Percentiles rank a stretch among this genome's conserved stretches.
Evolutionary conservation across 2,329 filamentous ascomycete species (phyloP).

Genomic region (Dactylellina leptospora): DNA sequence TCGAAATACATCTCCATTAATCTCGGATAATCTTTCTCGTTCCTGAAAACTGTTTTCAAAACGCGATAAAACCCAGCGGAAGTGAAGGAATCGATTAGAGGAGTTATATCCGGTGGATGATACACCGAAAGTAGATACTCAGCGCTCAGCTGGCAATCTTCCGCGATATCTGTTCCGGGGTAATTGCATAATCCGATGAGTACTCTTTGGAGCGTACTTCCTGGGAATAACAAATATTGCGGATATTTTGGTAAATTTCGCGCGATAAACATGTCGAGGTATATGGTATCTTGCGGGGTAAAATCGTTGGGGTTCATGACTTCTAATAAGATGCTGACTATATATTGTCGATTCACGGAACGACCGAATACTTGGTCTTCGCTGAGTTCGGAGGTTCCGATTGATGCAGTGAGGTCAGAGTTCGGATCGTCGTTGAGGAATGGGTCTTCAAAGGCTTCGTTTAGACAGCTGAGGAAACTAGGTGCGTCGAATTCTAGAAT

Average conservation of each 20-base stretch:
- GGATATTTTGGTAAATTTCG: conserved; percentile 95
- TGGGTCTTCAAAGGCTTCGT: conserved; percentile 94
- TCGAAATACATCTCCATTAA: conserved; percentile 85
- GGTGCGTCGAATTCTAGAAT: conserved; percentile 88
- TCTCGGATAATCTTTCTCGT: conserved; percentile 79
- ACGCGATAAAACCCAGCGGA: conserved; percentile 88
- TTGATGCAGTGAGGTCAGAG: conserved; percentile 55
- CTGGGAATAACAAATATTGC: conserved; percentile 90
- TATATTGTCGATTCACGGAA: conserved; percentile 88
- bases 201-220: conserved; percentile 82
- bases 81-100: conserved; percentile 78
- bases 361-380: conserved; percentile 74
- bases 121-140: conserved; percentile 95
- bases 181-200: conserved; percentile 85
- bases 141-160: conserved; percentile 95
- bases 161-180: conserved; percentile 79
- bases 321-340: conserved; percentile 88
- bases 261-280: conserved; percentile 98
- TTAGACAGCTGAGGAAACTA: conserved; percentile 92
- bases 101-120: conserved; percentile 81
- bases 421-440: conserved; percentile 79
- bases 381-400: conserved; percentile 57
- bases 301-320: conserved; percentile 85
- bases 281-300: conserved; percentile 82
- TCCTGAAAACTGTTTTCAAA: conserved; percentile 84